A percentile compares a stretch with the other conserved stretches of the same genome.
Evolutionary conservation across 2,329 filamentous ascomycete genomes (phyloP).

Genomic region (Reticulascus tulasneorum): DNA sequence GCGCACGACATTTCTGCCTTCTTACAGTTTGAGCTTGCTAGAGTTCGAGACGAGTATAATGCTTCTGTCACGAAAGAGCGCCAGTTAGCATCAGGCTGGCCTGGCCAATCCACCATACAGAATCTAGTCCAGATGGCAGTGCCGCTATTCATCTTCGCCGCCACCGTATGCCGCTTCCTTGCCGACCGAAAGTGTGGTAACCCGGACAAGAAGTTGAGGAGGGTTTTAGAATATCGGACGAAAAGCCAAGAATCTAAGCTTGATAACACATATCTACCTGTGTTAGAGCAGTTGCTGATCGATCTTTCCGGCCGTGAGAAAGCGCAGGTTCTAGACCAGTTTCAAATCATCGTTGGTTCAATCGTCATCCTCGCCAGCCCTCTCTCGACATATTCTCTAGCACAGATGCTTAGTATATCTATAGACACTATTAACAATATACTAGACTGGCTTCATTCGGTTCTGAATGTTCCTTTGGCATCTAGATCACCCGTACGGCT

Average conservation of each 20-base stretch:
- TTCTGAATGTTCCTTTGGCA: conserved; percentile 24
- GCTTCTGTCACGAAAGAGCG: conserved; percentile 10
- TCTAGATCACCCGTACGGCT: conserved; percentile 20
- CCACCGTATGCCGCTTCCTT: conserved; percentile 27
- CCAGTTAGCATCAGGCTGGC: conserved; percentile 24
- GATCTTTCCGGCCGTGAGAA: not conserved
- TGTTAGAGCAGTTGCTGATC: conserved; percentile 10
- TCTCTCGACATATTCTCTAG: conserved; percentile 22
- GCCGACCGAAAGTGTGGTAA: conserved; percentile 13
- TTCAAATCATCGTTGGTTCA: conserved; percentile 24
- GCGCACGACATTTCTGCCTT: conserved; percentile 32
- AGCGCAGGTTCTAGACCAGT: conserved; percentile 16
- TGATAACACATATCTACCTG: conserved; percentile 14
- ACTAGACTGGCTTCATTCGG: conserved; percentile 26
- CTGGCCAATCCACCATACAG: conserved; percentile 7
- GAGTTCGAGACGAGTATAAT: conserved; percentile 23
- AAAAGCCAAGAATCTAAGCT: conserved; percentile 3
- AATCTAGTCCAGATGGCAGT: not conserved
- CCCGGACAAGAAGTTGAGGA: conserved; percentile 17
- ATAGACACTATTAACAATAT: conserved; percentile 13
- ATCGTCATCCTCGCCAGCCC: conserved; percentile 25
- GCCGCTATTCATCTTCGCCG: conserved; percentile 29
- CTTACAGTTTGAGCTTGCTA: conserved; percentile 23
- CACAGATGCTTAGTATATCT: conserved; percentile 19
- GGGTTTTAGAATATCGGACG: conserved; percentile 19